These are phyloP conservation scores for Lasiosphaeria miniovina DNA, from an alignment of 495 filamentous ascomycete genomes.

Conservation along the genomic window DNA sequence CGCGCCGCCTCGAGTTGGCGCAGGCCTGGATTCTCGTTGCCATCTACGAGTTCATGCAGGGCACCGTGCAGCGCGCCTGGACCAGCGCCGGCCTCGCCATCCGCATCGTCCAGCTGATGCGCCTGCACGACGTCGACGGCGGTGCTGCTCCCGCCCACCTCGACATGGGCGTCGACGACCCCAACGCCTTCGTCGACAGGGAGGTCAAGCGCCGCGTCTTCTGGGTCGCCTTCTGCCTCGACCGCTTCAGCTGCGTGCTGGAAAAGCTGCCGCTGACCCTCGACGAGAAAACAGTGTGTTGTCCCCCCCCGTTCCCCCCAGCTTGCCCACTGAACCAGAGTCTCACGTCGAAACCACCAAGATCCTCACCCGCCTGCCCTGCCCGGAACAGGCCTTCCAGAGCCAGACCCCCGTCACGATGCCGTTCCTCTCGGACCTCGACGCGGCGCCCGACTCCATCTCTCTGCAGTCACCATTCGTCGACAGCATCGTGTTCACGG, in stretches of 20 bases:
- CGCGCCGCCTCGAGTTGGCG: neutral
- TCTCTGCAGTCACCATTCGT: neutral
- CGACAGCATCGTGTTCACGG: neutral
- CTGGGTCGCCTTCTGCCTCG: conserved; percentile 49
- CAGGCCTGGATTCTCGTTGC: conserved; percentile 5
- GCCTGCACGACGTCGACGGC: conserved; percentile 35
- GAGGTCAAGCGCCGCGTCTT: conserved; percentile 49
- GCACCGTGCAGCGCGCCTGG: conserved; percentile 27
- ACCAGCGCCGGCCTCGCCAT: conserved; percentile 47
- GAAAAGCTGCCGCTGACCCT: conserved; percentile 1
- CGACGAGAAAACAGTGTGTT: neutral
- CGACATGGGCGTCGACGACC: conserved; percentile 3
- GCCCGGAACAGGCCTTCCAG: neutral
- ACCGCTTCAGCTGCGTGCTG: conserved; percentile 23
- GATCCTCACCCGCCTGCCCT: conserved; percentile 1
- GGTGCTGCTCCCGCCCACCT: neutral
- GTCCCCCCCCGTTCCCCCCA: neutral
- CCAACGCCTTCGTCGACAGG: conserved; percentile 32
- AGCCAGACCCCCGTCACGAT: neutral
- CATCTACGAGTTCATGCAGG: neutral
- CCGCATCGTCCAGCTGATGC: conserved; percentile 46
- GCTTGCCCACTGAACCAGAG: neutral
- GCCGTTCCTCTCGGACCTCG: neutral
- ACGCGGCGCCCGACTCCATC: neutral
- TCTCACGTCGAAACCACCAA: neutral